Percentiles rank a stretch among this genome's conserved stretches.
Conservation (phyloP, 345 rosid genomes). For the Diplotaxis tenuifolia region DNA sequence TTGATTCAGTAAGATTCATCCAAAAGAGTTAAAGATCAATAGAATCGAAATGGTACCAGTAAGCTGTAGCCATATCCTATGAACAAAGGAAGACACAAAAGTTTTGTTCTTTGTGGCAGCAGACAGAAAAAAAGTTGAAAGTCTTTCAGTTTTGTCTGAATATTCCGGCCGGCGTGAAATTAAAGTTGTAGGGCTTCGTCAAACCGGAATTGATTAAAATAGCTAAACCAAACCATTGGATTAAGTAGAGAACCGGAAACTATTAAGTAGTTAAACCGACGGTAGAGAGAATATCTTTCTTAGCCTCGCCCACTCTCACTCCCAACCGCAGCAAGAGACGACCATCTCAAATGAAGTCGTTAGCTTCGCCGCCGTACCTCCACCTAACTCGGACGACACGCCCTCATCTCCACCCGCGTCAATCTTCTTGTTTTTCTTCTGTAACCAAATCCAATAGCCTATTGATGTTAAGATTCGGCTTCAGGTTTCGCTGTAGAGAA, state of each 20-base stretch:
- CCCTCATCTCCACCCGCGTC: constrained; percentile 10
- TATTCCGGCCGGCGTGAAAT: constrained; percentile 24
- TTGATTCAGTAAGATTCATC: neutral
- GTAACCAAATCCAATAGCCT: constrained; percentile 29
- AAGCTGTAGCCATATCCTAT: constrained; percentile 24
- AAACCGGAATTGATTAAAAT: constrained; percentile 16
- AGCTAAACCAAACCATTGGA: constrained; percentile 12
- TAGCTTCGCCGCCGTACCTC: constrained; percentile 34
- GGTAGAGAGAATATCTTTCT: neutral
- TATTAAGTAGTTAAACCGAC: neutral
- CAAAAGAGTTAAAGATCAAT: neutral
- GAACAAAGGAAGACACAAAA: constrained; percentile 1
- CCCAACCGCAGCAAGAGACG: too few relatives aligned
- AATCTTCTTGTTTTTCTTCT: constrained; percentile 7
- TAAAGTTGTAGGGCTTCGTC: constrained; percentile 23
- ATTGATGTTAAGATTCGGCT: constrained; percentile 25
- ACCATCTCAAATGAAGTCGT: constrained; percentile 26
- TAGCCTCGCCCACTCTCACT: too few relatives aligned
- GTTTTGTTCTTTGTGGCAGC: constrained; percentile 1
- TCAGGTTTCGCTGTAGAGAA: constrained; percentile 39
- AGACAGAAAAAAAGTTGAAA: neutral
- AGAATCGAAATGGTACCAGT: constrained; percentile 23
- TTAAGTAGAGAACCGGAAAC: neutral
- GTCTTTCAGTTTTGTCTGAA: constrained; percentile 5
- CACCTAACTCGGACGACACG: constrained; percentile 23